Conservation (phyloP, 495 filamentous ascomycete genomes). For the Lophiostoma macrostomum region DNA sequence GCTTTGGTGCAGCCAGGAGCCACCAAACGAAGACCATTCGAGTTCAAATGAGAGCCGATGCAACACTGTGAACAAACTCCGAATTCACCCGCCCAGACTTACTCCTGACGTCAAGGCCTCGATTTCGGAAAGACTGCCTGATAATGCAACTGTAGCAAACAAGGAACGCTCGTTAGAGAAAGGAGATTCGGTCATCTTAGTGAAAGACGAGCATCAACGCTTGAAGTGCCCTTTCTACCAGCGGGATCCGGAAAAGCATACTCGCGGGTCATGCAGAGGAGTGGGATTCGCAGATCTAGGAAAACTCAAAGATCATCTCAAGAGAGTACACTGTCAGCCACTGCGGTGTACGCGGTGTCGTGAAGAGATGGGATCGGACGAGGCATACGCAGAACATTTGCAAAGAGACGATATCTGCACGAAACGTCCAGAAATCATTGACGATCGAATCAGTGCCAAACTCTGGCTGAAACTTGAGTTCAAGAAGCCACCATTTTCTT, state of each 20-base stretch:
- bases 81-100: too few relatives aligned
- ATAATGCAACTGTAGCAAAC: too few relatives aligned
- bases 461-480: not conserved
- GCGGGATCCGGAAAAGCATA: not conserved
- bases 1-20: too few relatives aligned
- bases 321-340: slow-evolving; percentile 10
- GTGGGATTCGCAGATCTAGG: slow-evolving; percentile 9
- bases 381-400: not conserved
- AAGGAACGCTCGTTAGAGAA: too few relatives aligned
- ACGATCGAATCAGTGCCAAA: slow-evolving; percentile 5
- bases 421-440: slow-evolving; percentile 1
- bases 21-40: too few relatives aligned
- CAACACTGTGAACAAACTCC: too few relatives aligned
- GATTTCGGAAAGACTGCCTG: too few relatives aligned
- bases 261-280: slow-evolving; percentile 1
- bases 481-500: slow-evolving; percentile 9
- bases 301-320: slow-evolving; percentile 16
- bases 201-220: too few relatives aligned
- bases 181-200: too few relatives aligned
- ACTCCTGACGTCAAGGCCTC: too few relatives aligned
- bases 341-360: slow-evolving; percentile 10
- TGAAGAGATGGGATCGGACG: slow-evolving; percentile 11
- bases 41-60: too few relatives aligned
- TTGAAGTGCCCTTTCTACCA: slow-evolving; percentile 15
- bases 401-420: not conserved